Evolutionary conservation across 345 rosid species (phyloP).

Genomic region (Jatropha curcas): DNA sequence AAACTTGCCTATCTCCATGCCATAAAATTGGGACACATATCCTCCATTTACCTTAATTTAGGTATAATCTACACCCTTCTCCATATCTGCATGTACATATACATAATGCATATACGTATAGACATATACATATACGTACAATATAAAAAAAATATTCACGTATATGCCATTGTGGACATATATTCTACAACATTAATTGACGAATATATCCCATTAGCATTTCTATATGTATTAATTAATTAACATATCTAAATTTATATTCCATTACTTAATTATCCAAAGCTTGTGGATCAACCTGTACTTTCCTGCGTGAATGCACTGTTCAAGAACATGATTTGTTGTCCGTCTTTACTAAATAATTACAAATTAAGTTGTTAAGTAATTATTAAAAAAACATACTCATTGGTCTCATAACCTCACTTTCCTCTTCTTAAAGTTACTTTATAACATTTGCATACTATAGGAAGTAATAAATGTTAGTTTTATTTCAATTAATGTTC

Average conservation of each 20-base stretch:
- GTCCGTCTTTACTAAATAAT: slow-evolving; percentile 29
- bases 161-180: too few species aligned
- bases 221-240: slow-evolving; percentile 18
- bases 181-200: not conserved
- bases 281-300: slow-evolving; percentile 1
- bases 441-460: too few species aligned
- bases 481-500: too few species aligned
- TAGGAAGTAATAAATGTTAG: too few species aligned
- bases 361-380: not conserved
- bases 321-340: slow-evolving; percentile 36
- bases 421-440: not conserved
- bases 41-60: not conserved
- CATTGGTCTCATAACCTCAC: slow-evolving; percentile 17
- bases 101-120: too few species aligned
- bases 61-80: too few species aligned
- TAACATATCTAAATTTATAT: slow-evolving; percentile 14
- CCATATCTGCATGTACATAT: not conserved
- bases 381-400: slow-evolving; percentile 17
- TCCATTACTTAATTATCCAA: slow-evolving; percentile 18
- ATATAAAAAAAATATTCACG: not conserved
- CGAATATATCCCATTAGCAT: slow-evolving; percentile 28
- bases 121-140: too few species aligned
- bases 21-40: too few species aligned
- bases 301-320: slow-evolving; percentile 22
- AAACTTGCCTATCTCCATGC: not conserved